These are phyloP conservation scores for Candida railenensis DNA, from an alignment of 805 yeast species.

Conservation along the genomic window DNA sequence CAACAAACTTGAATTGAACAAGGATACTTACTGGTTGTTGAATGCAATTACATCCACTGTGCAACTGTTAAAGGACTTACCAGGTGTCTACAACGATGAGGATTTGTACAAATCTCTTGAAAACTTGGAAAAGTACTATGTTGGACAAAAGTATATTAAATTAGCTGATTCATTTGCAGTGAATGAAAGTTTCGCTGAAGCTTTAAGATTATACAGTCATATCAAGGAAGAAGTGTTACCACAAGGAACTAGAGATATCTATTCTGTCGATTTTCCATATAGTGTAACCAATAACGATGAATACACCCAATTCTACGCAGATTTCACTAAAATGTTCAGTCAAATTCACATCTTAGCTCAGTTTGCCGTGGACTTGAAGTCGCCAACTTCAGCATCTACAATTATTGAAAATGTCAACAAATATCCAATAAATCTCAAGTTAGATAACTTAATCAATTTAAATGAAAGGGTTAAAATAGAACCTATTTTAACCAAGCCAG, in stretches of 20 bases:
- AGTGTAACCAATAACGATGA: conserved; percentile 38
- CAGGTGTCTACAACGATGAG: conserved; percentile 90
- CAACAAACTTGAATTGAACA: conserved; percentile 25
- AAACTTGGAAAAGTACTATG: conserved; percentile 47
- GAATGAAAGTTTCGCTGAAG: conserved; percentile 40
- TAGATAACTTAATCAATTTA: conserved; percentile 21
- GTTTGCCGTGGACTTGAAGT: conserved; percentile 29
- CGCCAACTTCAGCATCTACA: conserved; percentile 15
- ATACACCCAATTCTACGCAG: conserved; percentile 20
- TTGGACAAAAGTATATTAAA: conserved; percentile 39
- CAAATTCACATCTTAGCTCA: conserved; percentile 49
- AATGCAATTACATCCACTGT: conserved; percentile 53
- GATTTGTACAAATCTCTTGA: conserved; percentile 56
- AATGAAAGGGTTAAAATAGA: conserved; percentile 29
- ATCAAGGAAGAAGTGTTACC: conserved; percentile 17
- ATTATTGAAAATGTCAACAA: conserved; percentile 46
- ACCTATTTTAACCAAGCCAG: conserved; percentile 81
- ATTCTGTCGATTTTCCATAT: conserved; percentile 41
- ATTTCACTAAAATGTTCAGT: conserved; percentile 14
- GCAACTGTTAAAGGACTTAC: conserved; percentile 68
- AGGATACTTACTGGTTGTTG: conserved; percentile 49
- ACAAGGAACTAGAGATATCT: conserved; percentile 13
- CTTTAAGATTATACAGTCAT: conserved; percentile 42
- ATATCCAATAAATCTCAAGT: conserved; percentile 29
- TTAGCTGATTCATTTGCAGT: conserved; percentile 47